These are phyloP conservation scores for Candida berthetii DNA, from an alignment of 805 yeast species.

Conservation along the genomic window DNA sequence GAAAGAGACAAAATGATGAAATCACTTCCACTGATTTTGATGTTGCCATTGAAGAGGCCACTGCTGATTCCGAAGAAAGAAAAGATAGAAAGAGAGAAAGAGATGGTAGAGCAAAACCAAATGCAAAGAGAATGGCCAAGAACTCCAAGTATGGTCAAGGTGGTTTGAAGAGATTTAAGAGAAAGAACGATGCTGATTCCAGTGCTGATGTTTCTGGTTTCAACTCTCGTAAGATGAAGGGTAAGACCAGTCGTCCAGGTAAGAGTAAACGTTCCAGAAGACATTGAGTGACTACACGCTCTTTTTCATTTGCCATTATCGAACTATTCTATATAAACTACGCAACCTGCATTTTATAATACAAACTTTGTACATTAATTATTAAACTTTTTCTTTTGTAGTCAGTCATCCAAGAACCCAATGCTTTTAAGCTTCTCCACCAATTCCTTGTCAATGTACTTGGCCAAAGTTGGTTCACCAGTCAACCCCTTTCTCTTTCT, in stretches of 20 bases:
- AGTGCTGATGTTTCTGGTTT: slow-evolving; percentile 61
- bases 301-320: too few species aligned
- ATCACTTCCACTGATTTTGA: slow-evolving; percentile 73
- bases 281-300: not conserved
- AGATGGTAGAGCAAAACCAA: slow-evolving; percentile 50
- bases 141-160: slow-evolving; percentile 71
- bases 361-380: not conserved
- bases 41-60: slow-evolving; percentile 85
- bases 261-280: slow-evolving; percentile 39
- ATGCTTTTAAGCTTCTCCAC: slow-evolving; percentile 44
- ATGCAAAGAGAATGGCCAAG: slow-evolving; percentile 63
- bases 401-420: slow-evolving; percentile 26
- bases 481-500: slow-evolving; percentile 82
- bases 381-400: not conserved
- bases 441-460: slow-evolving; percentile 60
- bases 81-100: slow-evolving; percentile 30
- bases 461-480: slow-evolving; percentile 61
- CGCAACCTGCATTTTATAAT: not conserved
- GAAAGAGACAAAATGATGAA: slow-evolving; percentile 77
- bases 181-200: slow-evolving; percentile 68
- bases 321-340: not conserved
- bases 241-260: slow-evolving; percentile 43
- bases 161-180: slow-evolving; percentile 69
- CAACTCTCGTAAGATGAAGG: slow-evolving; percentile 46
- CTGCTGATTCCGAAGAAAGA: slow-evolving; percentile 35